Conservation (phyloP, 108 stramenopile genomes). For the Cyclotella cryptica region DNA sequence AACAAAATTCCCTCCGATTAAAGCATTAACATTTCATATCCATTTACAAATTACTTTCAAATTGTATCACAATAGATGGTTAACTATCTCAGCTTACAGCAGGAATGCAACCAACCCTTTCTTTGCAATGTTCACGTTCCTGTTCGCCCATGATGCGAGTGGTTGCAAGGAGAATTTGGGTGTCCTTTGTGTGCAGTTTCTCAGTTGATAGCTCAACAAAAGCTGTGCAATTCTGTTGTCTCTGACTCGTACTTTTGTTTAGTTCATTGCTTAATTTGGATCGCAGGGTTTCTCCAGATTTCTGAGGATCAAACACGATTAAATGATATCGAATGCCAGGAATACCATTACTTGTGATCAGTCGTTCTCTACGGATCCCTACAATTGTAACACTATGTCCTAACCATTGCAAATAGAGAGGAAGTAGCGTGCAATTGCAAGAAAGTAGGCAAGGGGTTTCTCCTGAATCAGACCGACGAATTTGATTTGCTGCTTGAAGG, state of each 20-base stretch:
- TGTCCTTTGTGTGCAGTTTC: slow-evolving; percentile 39
- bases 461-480: background rate
- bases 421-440: slow-evolving; percentile 45
- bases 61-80: too few relatives aligned
- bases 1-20: too few relatives aligned
- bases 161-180: slow-evolving; percentile 41
- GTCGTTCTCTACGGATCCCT: slow-evolving; percentile 51
- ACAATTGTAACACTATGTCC: slow-evolving; percentile 88
- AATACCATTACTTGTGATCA: background rate
- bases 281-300: slow-evolving; percentile 30
- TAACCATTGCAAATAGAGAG: slow-evolving; percentile 87
- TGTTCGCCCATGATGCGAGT: slow-evolving; percentile 17
- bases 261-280: slow-evolving; percentile 6
- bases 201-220: slow-evolving; percentile 33
- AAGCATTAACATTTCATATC: too few relatives aligned
- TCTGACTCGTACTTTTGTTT: background rate
- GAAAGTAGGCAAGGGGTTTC: background rate
- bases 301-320: slow-evolving; percentile 72
- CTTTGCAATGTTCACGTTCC: slow-evolving; percentile 32
- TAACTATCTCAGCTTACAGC: background rate
- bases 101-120: slow-evolving; percentile 30
- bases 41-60: too few relatives aligned
- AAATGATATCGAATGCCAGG: slow-evolving; percentile 34
- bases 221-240: slow-evolving; percentile 17
- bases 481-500: slow-evolving; percentile 19